These are phyloP conservation scores for Pseudogymnoascus sp. DNA, from an alignment of 2,329 filamentous ascomycete species.

Conservation along the genomic window DNA sequence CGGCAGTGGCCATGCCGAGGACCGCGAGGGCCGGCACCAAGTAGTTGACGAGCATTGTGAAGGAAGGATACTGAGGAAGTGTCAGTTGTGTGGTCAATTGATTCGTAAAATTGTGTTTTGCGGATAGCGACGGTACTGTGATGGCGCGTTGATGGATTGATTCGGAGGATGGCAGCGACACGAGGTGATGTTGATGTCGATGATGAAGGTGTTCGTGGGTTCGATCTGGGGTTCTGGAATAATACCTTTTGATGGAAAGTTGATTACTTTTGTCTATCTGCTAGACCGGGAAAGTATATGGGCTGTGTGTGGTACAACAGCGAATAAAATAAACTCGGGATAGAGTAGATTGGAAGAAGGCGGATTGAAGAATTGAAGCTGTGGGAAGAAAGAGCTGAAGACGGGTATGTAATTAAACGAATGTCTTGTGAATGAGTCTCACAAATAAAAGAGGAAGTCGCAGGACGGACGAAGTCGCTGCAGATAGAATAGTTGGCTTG, in stretches of 20 bases:
- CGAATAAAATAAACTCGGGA: slow-evolving; percentile 5
- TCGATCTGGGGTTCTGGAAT: neutral
- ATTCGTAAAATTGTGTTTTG: slow-evolving; percentile 11
- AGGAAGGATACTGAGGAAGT: slow-evolving; percentile 22
- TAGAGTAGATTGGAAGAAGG: neutral
- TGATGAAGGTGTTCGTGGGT: neutral
- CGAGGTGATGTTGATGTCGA: neutral
- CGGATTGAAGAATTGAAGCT: neutral
- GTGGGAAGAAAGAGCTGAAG: neutral
- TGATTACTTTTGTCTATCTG: slow-evolving; percentile 1
- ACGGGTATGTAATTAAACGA: neutral
- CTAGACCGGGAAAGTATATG: neutral
- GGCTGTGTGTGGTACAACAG: slow-evolving; percentile 1
- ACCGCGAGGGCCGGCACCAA: slow-evolving; percentile 42
- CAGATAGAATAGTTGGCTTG: neutral
- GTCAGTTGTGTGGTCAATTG: slow-evolving; percentile 11
- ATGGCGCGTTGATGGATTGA: slow-evolving; percentile 4
- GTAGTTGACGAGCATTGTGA: slow-evolving; percentile 44
- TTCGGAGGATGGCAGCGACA: neutral
- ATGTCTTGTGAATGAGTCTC: neutral
- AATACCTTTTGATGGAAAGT: slow-evolving; percentile 10
- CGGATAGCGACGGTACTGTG: neutral
- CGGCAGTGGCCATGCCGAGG: slow-evolving; percentile 36
- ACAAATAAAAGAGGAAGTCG: neutral
- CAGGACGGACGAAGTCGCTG: neutral